Base-by-base conservation (phyloP, 2,329 filamentous ascomycete genomes). In the Leptographium flavum region DNA sequence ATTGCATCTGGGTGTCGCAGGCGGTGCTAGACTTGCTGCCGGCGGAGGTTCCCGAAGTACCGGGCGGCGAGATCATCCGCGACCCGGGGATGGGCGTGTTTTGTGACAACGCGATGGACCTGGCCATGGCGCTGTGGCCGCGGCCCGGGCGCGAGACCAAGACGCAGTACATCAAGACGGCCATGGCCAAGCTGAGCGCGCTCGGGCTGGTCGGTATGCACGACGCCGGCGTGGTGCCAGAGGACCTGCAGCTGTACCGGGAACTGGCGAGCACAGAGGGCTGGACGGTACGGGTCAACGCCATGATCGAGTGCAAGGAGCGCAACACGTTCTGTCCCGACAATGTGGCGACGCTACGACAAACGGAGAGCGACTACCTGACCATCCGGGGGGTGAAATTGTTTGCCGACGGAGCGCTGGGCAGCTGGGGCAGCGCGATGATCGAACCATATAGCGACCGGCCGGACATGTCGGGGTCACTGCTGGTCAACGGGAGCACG, bases 101-200 rank as follows among this genome's bases (percentile, higher is more conserved):
- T 53, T 85, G 81, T 55, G 80, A 85, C 58, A 83, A 83, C 55
- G 79, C 80, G 22, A 82, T 83, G 71, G 74, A 79, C 37, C 58
- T 79, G 42, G 67, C 82, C 31, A 63, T 67, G 46, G 60, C 65
- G 2, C 53, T 73, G 17, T 80, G 76, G 64, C 78, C 79, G 2
- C 69, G 70, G 47, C 75, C 77, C 0, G 64, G 63, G 38, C 59
- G 58, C 5, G 64, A 65, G n/a, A 68, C 66, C 51, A 80, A 76
- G 54, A 64, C 66, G 5, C 59, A 57, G 22, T 78, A 73, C 49
- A 59, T 83, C 46, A 67, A 66, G 41, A 70, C 70, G 6, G 80
- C 80, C 13, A 81, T 83, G 73, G 56, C 54, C 13, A 69, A 70
- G 43, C 63, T 85, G 40, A 81, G 82, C 55, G 68, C 71, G 47